Conservation (phyloP, 106 monocot species). For the Dactylorhiza incarnata region DNA sequence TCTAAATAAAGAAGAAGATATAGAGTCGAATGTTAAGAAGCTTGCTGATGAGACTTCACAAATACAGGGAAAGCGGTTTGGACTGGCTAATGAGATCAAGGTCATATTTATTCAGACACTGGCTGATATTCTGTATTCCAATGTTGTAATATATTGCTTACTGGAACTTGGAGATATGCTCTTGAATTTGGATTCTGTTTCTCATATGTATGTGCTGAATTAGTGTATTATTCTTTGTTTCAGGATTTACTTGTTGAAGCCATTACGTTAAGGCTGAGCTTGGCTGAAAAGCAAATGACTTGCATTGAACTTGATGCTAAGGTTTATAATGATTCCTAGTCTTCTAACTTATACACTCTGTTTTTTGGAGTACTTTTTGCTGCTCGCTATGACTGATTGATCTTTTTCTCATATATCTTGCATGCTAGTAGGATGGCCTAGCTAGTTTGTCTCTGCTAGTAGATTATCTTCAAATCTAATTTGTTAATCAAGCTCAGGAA, state of each 20-base stretch:
- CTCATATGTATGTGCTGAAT: neutral
- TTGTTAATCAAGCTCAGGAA: neutral
- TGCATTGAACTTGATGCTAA: conserved; percentile 67
- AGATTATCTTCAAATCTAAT: neutral
- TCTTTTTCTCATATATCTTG: neutral
- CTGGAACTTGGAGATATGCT: neutral
- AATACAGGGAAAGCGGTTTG: conserved; percentile 55
- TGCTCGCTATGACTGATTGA: neutral
- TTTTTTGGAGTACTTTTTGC: neutral
- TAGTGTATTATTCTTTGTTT: conserved; percentile 9
- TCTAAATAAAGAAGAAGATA: conserved; percentile 57
- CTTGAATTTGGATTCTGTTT: neutral
- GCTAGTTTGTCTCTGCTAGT: neutral
- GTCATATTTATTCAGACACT: conserved; percentile 19
- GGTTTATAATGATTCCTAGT: conserved; percentile 17
- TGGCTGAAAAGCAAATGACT: conserved; percentile 58
- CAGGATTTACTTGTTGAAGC: conserved; percentile 68
- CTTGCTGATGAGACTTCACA: conserved; percentile 50
- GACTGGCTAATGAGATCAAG: conserved; percentile 59
- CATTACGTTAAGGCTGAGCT: conserved; percentile 51
- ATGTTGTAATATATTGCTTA: neutral
- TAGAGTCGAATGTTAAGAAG: conserved; percentile 52
- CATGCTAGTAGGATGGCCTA: neutral
- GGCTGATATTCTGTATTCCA: neutral
- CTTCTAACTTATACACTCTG: neutral